phyloP scores from a whole-genome alignment of 306 rosid genomes.

The Cyamopsis tetragonoloba region DNA sequence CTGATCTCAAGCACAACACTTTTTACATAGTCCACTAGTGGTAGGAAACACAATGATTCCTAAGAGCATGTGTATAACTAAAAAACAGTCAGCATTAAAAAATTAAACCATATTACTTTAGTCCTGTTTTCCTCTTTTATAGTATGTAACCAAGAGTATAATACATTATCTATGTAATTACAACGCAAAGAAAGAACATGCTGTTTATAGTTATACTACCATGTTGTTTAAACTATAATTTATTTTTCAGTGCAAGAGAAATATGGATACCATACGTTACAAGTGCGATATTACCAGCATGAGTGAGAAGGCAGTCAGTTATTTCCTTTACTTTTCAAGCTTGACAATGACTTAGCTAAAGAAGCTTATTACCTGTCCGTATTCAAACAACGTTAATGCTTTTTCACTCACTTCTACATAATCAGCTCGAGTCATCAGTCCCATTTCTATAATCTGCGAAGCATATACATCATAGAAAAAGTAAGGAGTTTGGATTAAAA shows the following conservation, averaged over 20 bases:
- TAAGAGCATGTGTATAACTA: background rate
- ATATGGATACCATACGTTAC: background rate
- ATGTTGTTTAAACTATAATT: background rate
- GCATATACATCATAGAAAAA: constrained; percentile 27
- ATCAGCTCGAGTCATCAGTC: constrained; percentile 77
- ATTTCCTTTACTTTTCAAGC: background rate
- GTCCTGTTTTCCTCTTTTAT: background rate
- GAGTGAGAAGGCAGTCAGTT: background rate
- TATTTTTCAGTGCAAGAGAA: background rate
- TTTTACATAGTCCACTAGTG: background rate
- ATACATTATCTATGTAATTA: background rate
- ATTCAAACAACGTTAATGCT: constrained; percentile 72
- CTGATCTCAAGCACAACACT: background rate
- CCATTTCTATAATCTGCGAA: constrained; percentile 62
- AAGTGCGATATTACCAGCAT: background rate
- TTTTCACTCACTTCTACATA: constrained; percentile 77
- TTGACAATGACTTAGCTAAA: background rate
- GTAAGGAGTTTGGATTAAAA: background rate
- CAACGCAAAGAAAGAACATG: background rate
- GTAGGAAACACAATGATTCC: background rate
- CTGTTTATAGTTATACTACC: background rate
- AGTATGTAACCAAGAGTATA: background rate
- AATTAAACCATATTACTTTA: background rate
- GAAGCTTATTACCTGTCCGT: constrained; percentile 70
- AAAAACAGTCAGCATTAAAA: background rate